Evolutionary conservation across 2,329 filamentous ascomycete species (phyloP), one percentile per base, ranked within the genome.

Genomic region (Trichothecium sympodiale): DNA sequence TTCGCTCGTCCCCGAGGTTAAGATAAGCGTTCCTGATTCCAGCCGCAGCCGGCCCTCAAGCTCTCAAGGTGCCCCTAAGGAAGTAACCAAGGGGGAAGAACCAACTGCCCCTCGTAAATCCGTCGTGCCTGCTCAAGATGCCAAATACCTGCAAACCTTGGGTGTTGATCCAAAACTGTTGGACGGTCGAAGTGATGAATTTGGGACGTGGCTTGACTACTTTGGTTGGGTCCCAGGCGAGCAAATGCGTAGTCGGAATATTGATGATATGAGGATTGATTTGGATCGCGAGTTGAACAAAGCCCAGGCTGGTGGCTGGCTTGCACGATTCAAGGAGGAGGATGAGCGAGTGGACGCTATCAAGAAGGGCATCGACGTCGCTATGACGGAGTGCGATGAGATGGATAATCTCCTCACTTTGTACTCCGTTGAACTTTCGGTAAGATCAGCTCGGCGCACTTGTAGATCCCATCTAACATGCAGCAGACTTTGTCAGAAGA

Each of bases 351-450:
- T 95, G 2, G 80, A 86, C 39, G 82, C 83, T 17, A 85, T 98
- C 46, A 87, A 89, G 48, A 74, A 67, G 38, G 78, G 94, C 37
- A 80, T 98, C 37, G 89, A 98, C 52, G 71, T 80, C 43, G 83
- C 87, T n/a, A 87, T 98, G 48, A 74, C 80, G 15, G 91, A 98
- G 60, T 96, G 91, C 50, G 93, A 98, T 48, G 89, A 96, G 61
- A 67, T 98, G 39, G 91, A 98, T 54, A 93, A 93, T 40, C 68
- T 98, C 28, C 65, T 98, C 35, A 98, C 91, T 1, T 63, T 98
- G 25, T 98, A 98, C 57, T 85, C 84, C 32, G 91, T 96, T 17
- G 91, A 98, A 57, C 68, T 98, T 42, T 86, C 85, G 49, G 84
- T 89, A 70, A 65, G 81, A 61, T 14, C 3, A 20, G 12, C 28